Percentiles rank a stretch among this genome's conserved stretches.
phyloP scores from a whole-genome alignment of 805 yeast species.

The Sugiyamaella lignohabitans region DNA sequence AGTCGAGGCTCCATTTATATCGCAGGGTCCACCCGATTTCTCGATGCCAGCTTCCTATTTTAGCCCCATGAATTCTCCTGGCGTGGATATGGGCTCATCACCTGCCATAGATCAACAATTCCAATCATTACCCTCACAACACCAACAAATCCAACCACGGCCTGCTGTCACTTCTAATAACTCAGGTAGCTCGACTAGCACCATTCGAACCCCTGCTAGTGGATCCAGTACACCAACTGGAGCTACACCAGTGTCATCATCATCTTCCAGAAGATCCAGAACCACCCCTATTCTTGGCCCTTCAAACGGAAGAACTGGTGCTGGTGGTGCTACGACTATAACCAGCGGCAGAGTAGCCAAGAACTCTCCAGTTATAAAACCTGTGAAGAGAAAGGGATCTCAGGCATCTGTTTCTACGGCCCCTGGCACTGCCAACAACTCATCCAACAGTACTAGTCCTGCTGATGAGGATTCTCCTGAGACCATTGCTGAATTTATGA shows the following conservation, averaged over 20 bases:
- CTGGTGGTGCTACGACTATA: not conserved
- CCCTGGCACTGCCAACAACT: constrained; percentile 1
- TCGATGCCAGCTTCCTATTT: constrained; percentile 22
- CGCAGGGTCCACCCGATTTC: constrained; percentile 14
- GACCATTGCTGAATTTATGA: constrained; percentile 9
- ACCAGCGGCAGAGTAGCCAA: not conserved
- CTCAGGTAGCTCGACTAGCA: not conserved
- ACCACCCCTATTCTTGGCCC: not conserved
- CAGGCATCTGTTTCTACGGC: constrained; percentile 3
- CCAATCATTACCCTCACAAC: too few species aligned
- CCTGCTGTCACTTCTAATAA: too few species aligned
- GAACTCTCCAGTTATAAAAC: not conserved
- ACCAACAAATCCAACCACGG: not conserved
- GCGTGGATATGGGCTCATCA: constrained; percentile 1
- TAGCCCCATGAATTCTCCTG: constrained; percentile 18
- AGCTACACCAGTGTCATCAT: not conserved
- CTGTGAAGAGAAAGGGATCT: not conserved
- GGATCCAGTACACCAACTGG: not conserved
- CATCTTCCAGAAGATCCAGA: not conserved
- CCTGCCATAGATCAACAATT: not conserved
- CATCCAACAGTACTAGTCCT: constrained; percentile 6
- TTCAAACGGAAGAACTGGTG: not conserved
- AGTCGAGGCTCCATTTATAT: constrained; percentile 41
- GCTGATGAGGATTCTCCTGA: constrained; percentile 18
- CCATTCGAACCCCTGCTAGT: not conserved